These are phyloP conservation scores for Corchorus capsularis DNA, from an alignment of 345 rosid species.

Conservation along the genomic window DNA sequence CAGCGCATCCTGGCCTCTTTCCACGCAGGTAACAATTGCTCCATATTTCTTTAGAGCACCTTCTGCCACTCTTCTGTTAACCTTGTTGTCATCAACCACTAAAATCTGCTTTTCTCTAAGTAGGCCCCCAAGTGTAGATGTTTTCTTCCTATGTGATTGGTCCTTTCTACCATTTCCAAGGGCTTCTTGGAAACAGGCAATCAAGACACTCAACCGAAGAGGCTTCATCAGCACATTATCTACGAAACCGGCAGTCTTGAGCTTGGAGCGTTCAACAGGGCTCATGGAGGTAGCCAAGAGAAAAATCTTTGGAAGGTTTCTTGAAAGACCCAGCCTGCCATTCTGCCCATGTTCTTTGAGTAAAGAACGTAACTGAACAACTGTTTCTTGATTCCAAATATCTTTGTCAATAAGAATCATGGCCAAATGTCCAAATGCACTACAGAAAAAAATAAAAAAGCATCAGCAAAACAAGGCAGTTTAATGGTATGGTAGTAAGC, in stretches of 20 bases:
- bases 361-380: slow-evolving; percentile 33
- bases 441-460: slow-evolving; percentile 29
- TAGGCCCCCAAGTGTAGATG: slow-evolving; percentile 48
- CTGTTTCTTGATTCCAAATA: slow-evolving; percentile 60
- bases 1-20: slow-evolving; percentile 71
- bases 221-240: slow-evolving; percentile 73
- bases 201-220: slow-evolving; percentile 62
- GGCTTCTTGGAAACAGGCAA: slow-evolving; percentile 74
- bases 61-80: slow-evolving; percentile 93
- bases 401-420: slow-evolving; percentile 80
- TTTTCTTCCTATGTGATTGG: slow-evolving; percentile 46
- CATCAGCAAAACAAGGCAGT: background rate
- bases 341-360: slow-evolving; percentile 33
- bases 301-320: slow-evolving; percentile 50
- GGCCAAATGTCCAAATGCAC: slow-evolving; percentile 39
- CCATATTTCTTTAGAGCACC: slow-evolving; percentile 77
- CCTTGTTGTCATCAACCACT: slow-evolving; percentile 90
- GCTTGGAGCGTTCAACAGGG: slow-evolving; percentile 44
- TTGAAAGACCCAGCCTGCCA: slow-evolving; percentile 26
- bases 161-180: slow-evolving; percentile 59
- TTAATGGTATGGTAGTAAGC: background rate
- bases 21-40: slow-evolving; percentile 83
- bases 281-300: slow-evolving; percentile 50
- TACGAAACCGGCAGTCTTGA: slow-evolving; percentile 53
- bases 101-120: slow-evolving; percentile 65